Evolutionary conservation across 345 rosid genomes (phyloP).

Genomic region (Melaleuca quinquenervia): DNA sequence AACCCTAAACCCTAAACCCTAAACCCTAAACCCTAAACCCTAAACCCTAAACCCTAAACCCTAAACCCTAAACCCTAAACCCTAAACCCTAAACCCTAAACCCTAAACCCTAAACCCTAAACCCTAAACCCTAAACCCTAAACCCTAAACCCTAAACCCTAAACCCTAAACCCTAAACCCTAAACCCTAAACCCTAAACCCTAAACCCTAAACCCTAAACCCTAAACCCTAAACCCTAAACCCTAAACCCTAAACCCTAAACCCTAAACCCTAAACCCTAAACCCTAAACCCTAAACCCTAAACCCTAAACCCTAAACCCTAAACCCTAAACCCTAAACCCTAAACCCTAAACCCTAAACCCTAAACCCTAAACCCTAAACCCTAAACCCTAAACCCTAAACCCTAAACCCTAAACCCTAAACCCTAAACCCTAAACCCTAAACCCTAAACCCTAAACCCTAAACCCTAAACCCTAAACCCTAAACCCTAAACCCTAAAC

Average conservation of each 20-base stretch:
- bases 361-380: not conserved
- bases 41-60: not conserved
- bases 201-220: not conserved
- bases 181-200: not conserved
- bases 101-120: not conserved
- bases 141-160: not conserved
- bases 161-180: not conserved
- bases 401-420: not conserved
- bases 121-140: not conserved
- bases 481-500: not conserved
- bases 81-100: not conserved
- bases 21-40: not conserved
- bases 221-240: not conserved
- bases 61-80: not conserved
- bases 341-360: not conserved
- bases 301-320: not conserved
- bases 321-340: not conserved
- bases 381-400: not conserved
- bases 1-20: not conserved
- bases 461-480: not conserved
- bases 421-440: not conserved
- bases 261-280: not conserved
- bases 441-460: not conserved
- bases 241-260: not conserved
- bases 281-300: not conserved